Base-by-base conservation (phyloP, 2,329 filamentous ascomycete species). In the Aspergillus transmontanensis region DNA sequence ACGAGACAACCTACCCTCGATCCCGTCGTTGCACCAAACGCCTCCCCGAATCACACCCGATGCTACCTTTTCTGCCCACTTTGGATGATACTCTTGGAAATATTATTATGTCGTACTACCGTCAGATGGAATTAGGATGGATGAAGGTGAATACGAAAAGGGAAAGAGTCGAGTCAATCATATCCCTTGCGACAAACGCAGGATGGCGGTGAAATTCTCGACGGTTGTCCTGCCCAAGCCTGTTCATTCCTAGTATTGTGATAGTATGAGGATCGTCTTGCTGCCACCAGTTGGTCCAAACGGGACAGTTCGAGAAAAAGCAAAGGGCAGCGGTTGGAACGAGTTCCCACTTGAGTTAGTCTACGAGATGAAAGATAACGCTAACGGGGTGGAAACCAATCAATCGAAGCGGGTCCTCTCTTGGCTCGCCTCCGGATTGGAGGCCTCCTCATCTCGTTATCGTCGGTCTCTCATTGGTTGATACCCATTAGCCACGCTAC, bases 361-460 rank as follows among this genome's bases (percentile, higher is more conserved):
- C 7, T 19, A 41, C 39, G 39, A 59, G 45, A 51, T 43, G 14
- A 36, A 45, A 26, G 34, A 43, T 55, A 55, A 55, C 32, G 32
- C 55, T 57, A 57, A 32, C 11, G 57, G 30, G 14, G 54, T 64
- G 64, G 63, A 56, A 66, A 68, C 66, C 64, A 69, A 68, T 68
- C 48, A 69, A 16, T 53, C 39, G 45, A 34, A 30, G 66, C 48
- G 59, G 67, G 63, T 57, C 59, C 43, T 16, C 9, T 60, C 61
- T 51, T 54, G 62, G 39, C 43, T 60, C 51, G 60, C 50, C 65
- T 61, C 58, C 55, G 61, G 63, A 68, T 69, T 69, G 68, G 68
- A 51, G 59, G 53, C 12, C 36, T 57, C 39, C 34, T n/a, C 59
- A 66, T 59, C 60, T 59, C 41, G 62, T 69, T 69, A 69, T 69